Conservation (phyloP, 1,284 basidiomycete species). For the Ganoderma lucidum region DNA sequence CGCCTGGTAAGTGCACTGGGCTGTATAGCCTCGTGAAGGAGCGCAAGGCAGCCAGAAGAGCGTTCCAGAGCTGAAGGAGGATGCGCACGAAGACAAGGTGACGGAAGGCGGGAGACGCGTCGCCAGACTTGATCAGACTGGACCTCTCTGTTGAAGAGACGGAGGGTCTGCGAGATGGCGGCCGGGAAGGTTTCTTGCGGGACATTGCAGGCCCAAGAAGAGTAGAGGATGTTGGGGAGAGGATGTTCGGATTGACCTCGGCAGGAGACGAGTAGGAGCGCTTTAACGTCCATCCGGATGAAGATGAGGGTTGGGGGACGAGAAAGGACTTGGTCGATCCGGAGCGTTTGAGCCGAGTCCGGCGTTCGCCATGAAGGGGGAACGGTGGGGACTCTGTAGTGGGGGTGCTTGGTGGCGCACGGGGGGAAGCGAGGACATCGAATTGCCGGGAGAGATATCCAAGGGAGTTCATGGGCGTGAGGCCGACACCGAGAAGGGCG, state of each 20-base stretch:
- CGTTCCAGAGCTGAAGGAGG: slow-evolving; percentile 59
- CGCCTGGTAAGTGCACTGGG: slow-evolving; percentile 13
- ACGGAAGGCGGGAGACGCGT: slow-evolving; percentile 45
- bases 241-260: slow-evolving; percentile 39
- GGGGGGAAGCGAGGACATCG: slow-evolving; percentile 44
- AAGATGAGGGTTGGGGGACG: slow-evolving; percentile 43
- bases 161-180: slow-evolving; percentile 36
- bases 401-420: slow-evolving; percentile 59
- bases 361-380: slow-evolving; percentile 38
- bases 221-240: slow-evolving; percentile 28
- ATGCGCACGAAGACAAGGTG: slow-evolving; percentile 62
- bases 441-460: slow-evolving; percentile 46
- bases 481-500: slow-evolving; percentile 34
- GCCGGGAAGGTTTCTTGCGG: slow-evolving; percentile 33
- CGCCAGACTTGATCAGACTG: slow-evolving; percentile 31
- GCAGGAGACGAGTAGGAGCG: slow-evolving; percentile 62
- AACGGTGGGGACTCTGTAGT: slow-evolving; percentile 42
- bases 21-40: slow-evolving; percentile 43
- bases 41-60: slow-evolving; percentile 55
- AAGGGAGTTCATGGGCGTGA: slow-evolving; percentile 45
- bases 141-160: slow-evolving; percentile 37
- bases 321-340: slow-evolving; percentile 67
- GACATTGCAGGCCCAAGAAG: slow-evolving; percentile 34
- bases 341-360: slow-evolving; percentile 52
- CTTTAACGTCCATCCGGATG: slow-evolving; percentile 42